A percentile compares a stretch with the other conserved stretches of the same genome.
These are phyloP conservation scores for Hansenula sp. DNA, from an alignment of 1,139 yeast genomes.

Conservation along the genomic window DNA sequence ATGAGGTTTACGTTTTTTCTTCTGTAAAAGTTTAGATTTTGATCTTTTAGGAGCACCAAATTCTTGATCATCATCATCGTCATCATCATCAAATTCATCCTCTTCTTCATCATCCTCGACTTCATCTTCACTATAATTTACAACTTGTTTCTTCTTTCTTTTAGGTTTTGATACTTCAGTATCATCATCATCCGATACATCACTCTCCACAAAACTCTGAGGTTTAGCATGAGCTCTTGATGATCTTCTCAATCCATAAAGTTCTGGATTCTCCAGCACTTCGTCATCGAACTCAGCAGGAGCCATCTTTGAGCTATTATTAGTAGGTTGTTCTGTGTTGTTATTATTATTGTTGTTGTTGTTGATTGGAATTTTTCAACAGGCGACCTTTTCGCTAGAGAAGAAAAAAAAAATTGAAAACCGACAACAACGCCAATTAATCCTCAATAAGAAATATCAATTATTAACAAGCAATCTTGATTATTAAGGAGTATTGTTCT, in stretches of 20 bases:
- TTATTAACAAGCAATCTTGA: too few species aligned
- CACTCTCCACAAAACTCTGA: slow-evolving; percentile 17
- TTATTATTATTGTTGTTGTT: not conserved
- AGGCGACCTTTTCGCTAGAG: not conserved
- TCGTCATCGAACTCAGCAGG: slow-evolving; percentile 28
- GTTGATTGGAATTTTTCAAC: not conserved
- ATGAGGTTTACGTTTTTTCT: slow-evolving; percentile 16
- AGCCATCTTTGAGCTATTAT: slow-evolving; percentile 5
- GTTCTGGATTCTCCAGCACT: slow-evolving; percentile 64
- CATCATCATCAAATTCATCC: slow-evolving; percentile 21
- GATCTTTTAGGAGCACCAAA: slow-evolving; percentile 24
- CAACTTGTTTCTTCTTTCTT: slow-evolving; percentile 17
- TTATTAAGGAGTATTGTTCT: too few species aligned
- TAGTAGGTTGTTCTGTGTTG: not conserved
- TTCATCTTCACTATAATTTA: slow-evolving; percentile 20
- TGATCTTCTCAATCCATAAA: slow-evolving; percentile 88
- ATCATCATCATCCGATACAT: slow-evolving; percentile 2
- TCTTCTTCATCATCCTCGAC: slow-evolving; percentile 21
- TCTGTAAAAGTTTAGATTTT: slow-evolving; percentile 19
- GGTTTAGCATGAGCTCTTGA: slow-evolving; percentile 57
- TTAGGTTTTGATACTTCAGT: slow-evolving; percentile 13
- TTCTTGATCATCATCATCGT: slow-evolving; percentile 27
- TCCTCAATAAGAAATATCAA: not conserved
- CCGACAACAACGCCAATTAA: slow-evolving; percentile 1
- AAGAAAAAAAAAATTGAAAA: not conserved